A percentile compares a stretch with the other conserved stretches of the same genome.
phyloP scores from a whole-genome alignment of 2,329 filamentous ascomycete genomes.

The Tolypocladium paradoxum region DNA sequence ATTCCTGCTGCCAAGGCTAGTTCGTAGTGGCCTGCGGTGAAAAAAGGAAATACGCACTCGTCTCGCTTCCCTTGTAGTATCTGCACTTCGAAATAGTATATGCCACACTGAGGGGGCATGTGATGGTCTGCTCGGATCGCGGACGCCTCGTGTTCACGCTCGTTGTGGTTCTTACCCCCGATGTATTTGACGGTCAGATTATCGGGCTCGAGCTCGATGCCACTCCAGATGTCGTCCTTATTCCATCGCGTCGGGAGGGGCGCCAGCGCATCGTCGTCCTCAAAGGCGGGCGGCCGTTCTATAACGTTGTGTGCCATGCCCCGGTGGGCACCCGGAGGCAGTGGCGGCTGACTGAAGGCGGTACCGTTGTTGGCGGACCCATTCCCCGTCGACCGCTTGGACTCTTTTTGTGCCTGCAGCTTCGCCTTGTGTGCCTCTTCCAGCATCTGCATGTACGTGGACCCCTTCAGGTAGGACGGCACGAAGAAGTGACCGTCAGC shows the following conservation, averaged over 20 bases:
- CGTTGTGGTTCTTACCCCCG: constrained; percentile 32
- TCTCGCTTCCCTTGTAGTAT: constrained; percentile 40
- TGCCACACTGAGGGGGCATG: constrained; percentile 81
- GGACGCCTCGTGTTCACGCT: constrained; percentile 63
- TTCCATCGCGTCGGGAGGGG: constrained; percentile 79
- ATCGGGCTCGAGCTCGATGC: constrained; percentile 63
- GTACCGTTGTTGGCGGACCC: constrained; percentile 43
- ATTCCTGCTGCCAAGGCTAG: background rate
- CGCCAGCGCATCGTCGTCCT: constrained; percentile 48
- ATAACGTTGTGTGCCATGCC: constrained; percentile 78
- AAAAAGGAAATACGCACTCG: constrained; percentile 34
- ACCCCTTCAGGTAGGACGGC: constrained; percentile 72
- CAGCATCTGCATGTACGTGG: constrained; percentile 67
- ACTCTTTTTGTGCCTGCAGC: constrained; percentile 39
- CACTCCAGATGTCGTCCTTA: constrained; percentile 60
- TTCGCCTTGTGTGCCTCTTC: constrained; percentile 58
- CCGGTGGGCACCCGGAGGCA: constrained; percentile 46
- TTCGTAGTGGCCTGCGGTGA: background rate
- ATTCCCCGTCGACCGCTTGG: constrained; percentile 6
- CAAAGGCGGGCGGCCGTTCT: constrained; percentile 54
- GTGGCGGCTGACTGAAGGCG: constrained; percentile 29
- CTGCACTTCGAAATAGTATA: constrained; percentile 83
- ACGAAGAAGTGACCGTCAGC: constrained; percentile 53
- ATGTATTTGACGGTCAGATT: constrained; percentile 60
- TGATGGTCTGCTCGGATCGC: constrained; percentile 72